Conservation (phyloP, 441 rosid genomes). For the Aleurites moluccanus region DNA sequence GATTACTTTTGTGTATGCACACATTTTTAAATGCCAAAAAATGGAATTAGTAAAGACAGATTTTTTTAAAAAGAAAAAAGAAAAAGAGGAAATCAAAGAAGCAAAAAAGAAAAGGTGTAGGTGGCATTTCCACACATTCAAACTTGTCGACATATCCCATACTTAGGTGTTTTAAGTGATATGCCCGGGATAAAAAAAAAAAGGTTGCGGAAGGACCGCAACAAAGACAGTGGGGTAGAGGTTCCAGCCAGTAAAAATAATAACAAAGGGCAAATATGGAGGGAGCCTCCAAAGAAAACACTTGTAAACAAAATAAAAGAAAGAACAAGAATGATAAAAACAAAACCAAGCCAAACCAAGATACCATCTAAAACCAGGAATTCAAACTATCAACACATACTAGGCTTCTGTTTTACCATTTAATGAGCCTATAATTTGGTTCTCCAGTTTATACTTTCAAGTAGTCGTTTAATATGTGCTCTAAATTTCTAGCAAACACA, state of each 20-base stretch:
- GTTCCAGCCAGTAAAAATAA: neutral
- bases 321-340: neutral
- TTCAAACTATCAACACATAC: neutral
- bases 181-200: neutral
- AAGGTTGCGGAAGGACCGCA: neutral
- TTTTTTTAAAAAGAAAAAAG: neutral
- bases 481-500: neutral
- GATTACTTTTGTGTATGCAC: constrained; percentile 1
- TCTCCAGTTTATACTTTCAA: neutral
- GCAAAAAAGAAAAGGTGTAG: neutral
- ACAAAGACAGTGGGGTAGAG: neutral
- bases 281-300: neutral
- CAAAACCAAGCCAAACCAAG: neutral
- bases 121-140: neutral
- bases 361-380: neutral
- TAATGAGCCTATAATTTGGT: neutral
- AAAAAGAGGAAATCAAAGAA: neutral
- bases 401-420: neutral
- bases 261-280: neutral
- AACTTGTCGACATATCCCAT: neutral
- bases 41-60: neutral
- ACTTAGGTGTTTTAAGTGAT: neutral
- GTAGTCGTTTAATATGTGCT: neutral
- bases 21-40: neutral
- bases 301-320: neutral